Conservation (phyloP, 441 rosid genomes). For the Bocquillonia castaneifolia region DNA sequence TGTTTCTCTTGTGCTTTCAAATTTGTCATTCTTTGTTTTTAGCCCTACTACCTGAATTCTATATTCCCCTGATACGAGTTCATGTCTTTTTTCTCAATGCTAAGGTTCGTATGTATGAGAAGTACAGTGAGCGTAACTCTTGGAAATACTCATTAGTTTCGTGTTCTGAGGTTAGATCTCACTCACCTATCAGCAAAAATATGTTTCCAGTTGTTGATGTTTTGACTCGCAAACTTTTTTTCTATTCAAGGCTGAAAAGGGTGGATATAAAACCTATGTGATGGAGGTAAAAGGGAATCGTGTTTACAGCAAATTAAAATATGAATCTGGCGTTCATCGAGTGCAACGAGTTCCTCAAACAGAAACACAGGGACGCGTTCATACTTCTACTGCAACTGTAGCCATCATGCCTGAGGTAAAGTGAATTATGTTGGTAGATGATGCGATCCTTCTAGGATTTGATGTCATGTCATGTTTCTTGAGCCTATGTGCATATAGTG, state of each 20-base stretch:
- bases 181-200: constrained; percentile 7
- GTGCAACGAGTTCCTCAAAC: constrained; percentile 98
- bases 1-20: constrained; percentile 47
- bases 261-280: constrained; percentile 92
- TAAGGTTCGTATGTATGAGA: constrained; percentile 87
- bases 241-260: constrained; percentile 71
- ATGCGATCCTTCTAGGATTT: constrained; percentile 1
- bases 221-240: constrained; percentile 19
- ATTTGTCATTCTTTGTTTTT: constrained; percentile 8
- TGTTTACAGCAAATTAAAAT: constrained; percentile 90
- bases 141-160: constrained; percentile 65
- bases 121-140: constrained; percentile 73
- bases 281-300: constrained; percentile 82
- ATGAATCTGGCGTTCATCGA: constrained; percentile 91
- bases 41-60: background rate
- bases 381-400: constrained; percentile 94
- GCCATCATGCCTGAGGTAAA: constrained; percentile 97
- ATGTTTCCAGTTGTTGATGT: constrained; percentile 15
- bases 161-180: constrained; percentile 62
- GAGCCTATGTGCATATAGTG: background rate
- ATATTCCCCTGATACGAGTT: constrained; percentile 23
- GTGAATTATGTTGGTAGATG: constrained; percentile 9
- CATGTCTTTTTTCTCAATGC: constrained; percentile 20
- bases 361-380: constrained; percentile 89
- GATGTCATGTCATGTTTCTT: background rate